These are phyloP conservation scores for Apiospora phragmitis DNA, from an alignment of 2,329 filamentous ascomycete species.

Conservation along the genomic window DNA sequence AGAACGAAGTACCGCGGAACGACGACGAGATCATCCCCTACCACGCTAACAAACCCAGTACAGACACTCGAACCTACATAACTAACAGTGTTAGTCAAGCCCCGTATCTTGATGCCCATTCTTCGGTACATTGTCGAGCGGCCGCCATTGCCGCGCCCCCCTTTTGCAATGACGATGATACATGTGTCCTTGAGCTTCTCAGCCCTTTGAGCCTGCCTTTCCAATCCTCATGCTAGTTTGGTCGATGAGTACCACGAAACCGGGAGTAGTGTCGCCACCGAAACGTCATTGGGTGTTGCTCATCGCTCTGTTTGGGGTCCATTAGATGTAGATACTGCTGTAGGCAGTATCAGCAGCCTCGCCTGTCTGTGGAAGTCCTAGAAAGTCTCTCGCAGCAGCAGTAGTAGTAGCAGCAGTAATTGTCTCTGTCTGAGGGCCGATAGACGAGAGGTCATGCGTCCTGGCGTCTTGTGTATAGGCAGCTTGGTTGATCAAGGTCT, in stretches of 20 bases:
- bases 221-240: not conserved
- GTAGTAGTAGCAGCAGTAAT: not conserved
- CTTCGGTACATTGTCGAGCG: not conserved
- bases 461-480: not conserved
- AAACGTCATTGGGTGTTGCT: not conserved
- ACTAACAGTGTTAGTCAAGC: fast-evolving
- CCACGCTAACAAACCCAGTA: not conserved
- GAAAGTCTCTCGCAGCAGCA: fast-evolving
- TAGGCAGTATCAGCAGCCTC: not conserved
- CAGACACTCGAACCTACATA: not conserved
- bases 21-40: not conserved
- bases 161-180: not conserved
- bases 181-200: not conserved
- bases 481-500: not conserved
- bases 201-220: no score
- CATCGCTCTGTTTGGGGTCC: not conserved
- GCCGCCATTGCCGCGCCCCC: not conserved
- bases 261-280: not conserved
- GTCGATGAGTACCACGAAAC: no score
- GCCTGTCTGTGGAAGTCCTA: not conserved
- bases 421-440: not conserved
- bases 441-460: not conserved
- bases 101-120: not conserved
- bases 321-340: not conserved
- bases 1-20: not conserved